Conservation (phyloP, 805 yeast species). For the Suhomyces sp. region DNA sequence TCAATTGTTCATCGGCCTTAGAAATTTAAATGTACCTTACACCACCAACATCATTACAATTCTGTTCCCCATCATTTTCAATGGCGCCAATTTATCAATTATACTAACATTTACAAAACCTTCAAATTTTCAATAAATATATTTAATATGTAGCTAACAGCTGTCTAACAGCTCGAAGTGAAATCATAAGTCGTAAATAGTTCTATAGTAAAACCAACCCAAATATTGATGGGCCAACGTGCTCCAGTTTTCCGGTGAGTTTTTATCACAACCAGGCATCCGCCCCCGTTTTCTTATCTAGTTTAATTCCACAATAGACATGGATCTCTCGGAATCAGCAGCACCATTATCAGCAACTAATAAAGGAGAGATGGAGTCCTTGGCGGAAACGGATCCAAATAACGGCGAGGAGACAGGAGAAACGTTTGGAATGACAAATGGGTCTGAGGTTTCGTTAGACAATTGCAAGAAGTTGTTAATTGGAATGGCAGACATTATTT, state of each 20-base stretch:
- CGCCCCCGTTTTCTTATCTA: conserved; percentile 9
- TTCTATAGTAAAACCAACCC: too few species aligned
- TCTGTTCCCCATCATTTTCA: too few species aligned
- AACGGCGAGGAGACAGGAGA: conserved; percentile 53
- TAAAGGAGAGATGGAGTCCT: conserved; percentile 1
- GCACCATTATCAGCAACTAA: neutral
- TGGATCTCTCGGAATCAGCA: conserved; percentile 12
- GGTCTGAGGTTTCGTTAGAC: conserved; percentile 56
- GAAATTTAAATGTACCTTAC: too few species aligned
- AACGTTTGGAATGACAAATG: conserved; percentile 63
- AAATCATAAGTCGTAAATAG: conserved; percentile 2
- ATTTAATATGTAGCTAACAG: neutral
- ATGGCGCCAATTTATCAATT: too few species aligned
- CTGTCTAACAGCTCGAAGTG: too few species aligned
- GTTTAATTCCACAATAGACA: conserved; percentile 28
- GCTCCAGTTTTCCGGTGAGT: too few species aligned
- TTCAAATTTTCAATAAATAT: neutral
- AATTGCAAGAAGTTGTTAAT: conserved; percentile 48
- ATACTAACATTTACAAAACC: too few species aligned
- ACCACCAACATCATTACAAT: too few species aligned
- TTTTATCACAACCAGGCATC: too few species aligned
- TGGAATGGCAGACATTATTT: conserved; percentile 9
- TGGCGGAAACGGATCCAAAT: conserved; percentile 4
- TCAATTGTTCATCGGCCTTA: too few species aligned
- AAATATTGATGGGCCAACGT: too few species aligned